Conservation (phyloP, 2,329 filamentous ascomycete species). For the Herpotrichia juniperi region DNA sequence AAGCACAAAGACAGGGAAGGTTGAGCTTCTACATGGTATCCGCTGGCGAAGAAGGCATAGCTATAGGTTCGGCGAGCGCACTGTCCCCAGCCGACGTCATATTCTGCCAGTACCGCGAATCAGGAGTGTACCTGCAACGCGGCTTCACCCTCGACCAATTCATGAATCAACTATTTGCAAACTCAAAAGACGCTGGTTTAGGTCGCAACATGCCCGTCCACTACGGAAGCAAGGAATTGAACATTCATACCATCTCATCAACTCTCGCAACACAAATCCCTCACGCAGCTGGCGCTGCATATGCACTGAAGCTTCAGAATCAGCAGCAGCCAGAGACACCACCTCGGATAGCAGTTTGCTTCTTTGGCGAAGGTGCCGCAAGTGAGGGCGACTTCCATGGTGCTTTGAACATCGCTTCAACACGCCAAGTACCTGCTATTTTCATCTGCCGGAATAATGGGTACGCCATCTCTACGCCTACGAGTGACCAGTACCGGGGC, state of each 20-base stretch:
- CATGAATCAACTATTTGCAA: constrained; percentile 94
- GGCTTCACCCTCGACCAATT: constrained; percentile 88
- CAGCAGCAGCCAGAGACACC: constrained; percentile 68
- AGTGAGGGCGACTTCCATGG: constrained; percentile 93
- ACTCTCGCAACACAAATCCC: constrained; percentile 88
- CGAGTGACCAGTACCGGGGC: constrained; percentile 87
- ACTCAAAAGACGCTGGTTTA: constrained; percentile 76
- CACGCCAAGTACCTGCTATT: constrained; percentile 82
- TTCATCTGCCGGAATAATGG: constrained; percentile 95
- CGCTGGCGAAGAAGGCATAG: constrained; percentile 92
- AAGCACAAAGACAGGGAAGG: constrained; percentile 92
- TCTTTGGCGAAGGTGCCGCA: constrained; percentile 90
- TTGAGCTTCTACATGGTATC: constrained; percentile 96
- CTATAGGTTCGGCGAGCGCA: constrained; percentile 85
- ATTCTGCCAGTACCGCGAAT: constrained; percentile 93
- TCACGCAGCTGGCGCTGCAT: constrained; percentile 85
- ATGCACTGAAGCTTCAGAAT: constrained; percentile 83
- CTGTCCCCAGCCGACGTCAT: constrained; percentile 85
- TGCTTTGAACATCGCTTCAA: constrained; percentile 88
- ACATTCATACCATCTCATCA: constrained; percentile 88
- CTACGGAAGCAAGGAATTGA: constrained; percentile 82
- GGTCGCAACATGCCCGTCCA: constrained; percentile 98
- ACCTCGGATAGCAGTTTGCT: constrained; percentile 76
- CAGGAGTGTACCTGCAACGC: constrained; percentile 87
- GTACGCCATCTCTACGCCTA: constrained; percentile 88